phyloP scores from a whole-genome alignment of 1,284 basidiomycete genomes.

The Fistulinella staudtii region DNA sequence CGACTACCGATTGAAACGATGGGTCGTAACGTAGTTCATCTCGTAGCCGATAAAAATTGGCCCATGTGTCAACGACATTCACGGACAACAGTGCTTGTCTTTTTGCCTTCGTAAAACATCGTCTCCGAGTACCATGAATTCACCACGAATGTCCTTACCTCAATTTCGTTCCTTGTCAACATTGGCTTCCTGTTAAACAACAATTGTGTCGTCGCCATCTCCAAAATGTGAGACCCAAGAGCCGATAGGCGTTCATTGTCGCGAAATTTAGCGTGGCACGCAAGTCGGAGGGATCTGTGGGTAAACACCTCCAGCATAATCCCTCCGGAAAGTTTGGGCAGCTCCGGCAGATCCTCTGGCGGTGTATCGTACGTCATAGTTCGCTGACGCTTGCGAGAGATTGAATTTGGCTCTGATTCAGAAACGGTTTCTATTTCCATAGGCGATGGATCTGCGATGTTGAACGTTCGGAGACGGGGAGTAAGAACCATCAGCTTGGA shows the following conservation, averaged over 20 bases:
- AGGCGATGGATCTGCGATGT: conserved; percentile 31
- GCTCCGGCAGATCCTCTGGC: conserved; percentile 34
- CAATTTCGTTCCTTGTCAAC: conserved; percentile 45
- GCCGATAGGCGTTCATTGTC: conserved; percentile 57
- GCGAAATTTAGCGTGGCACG: conserved; percentile 41
- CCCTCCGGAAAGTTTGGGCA: conserved; percentile 46
- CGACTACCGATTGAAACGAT: conserved; percentile 38
- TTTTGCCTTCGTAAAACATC: conserved; percentile 34
- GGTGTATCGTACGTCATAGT: conserved; percentile 28
- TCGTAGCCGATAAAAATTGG: conserved; percentile 51
- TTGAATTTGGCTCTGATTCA: conserved; percentile 25
- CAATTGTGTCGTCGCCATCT: conserved; percentile 45
- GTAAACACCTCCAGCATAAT: conserved; percentile 63
- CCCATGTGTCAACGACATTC: conserved; percentile 54
- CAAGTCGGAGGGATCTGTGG: conserved; percentile 56
- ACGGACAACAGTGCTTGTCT: conserved; percentile 38
- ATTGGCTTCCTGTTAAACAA: conserved; percentile 56
- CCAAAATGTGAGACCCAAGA: conserved; percentile 51
- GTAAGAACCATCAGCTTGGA: conserved; percentile 33
- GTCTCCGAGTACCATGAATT: conserved; percentile 19
- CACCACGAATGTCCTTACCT: conserved; percentile 36
- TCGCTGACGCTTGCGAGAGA: conserved; percentile 32
- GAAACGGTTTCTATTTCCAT: conserved; percentile 32
- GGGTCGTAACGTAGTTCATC: conserved; percentile 56
- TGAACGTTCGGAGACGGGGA: conserved; percentile 34